Evolutionary conservation across 2,329 filamentous ascomycete genomes (phyloP).

Genomic region (Venturia carpophila): DNA sequence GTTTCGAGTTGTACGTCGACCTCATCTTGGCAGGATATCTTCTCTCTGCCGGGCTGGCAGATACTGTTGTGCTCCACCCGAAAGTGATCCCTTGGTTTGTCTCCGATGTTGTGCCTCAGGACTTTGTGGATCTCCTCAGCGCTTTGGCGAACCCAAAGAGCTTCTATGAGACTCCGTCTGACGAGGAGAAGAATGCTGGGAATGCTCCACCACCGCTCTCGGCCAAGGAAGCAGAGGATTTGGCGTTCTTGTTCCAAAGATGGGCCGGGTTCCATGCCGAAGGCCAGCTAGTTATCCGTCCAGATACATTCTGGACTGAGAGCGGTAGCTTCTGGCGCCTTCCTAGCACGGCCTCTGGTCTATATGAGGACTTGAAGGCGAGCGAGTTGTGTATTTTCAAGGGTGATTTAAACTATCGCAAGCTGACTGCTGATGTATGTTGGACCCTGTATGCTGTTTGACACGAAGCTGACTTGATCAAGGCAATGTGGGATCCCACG

Average conservation of each 20-base stretch:
- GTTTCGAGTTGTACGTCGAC: slow-evolving; percentile 95
- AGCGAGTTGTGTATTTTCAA: slow-evolving; percentile 93
- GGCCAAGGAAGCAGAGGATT: slow-evolving; percentile 56
- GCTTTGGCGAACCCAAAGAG: slow-evolving; percentile 67
- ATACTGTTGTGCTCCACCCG: slow-evolving; percentile 78
- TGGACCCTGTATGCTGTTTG: not conserved
- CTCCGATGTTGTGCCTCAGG: slow-evolving; percentile 80
- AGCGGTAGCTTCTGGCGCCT: slow-evolving; percentile 84
- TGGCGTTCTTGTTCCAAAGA: slow-evolving; percentile 71
- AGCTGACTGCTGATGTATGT: slow-evolving; percentile 78
- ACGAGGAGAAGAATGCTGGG: slow-evolving; percentile 51
- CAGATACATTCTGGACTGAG: slow-evolving; percentile 87
- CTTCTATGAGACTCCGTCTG: slow-evolving; percentile 70
- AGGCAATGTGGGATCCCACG: slow-evolving; percentile 76
- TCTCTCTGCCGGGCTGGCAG: slow-evolving; percentile 75
- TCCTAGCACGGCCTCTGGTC: slow-evolving; percentile 56
- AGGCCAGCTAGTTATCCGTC: slow-evolving; percentile 72
- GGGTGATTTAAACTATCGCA: slow-evolving; percentile 93
- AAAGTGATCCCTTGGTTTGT: slow-evolving; percentile 98
- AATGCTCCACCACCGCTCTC: slow-evolving; percentile 56
- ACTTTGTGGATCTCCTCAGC: slow-evolving; percentile 75
- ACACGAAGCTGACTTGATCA: not conserved
- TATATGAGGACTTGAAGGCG: slow-evolving; percentile 70
- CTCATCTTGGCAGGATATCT: slow-evolving; percentile 87
- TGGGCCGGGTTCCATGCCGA: slow-evolving; percentile 76